Evolutionary conservation across 2,329 filamentous ascomycete species (phyloP).

Genomic region (Cladosporium cucumerinum): DNA sequence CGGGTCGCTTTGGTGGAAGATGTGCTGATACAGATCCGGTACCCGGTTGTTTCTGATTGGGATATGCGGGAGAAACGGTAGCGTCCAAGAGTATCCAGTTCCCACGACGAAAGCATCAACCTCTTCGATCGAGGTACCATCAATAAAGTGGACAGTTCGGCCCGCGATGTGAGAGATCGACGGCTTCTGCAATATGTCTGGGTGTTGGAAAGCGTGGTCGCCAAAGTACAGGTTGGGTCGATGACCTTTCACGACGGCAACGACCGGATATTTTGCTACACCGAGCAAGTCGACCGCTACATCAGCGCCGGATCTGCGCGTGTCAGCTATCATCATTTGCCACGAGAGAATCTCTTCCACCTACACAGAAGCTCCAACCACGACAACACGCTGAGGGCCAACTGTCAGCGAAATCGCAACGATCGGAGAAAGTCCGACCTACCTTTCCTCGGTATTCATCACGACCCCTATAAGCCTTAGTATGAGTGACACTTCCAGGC

Average conservation of each 20-base stretch:
- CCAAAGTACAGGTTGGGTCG: conserved; percentile 55
- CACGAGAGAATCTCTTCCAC: neutral
- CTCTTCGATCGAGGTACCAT: conserved; percentile 51
- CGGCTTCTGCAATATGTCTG: conserved; percentile 47
- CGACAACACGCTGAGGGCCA: conserved; percentile 49
- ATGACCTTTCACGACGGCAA: conserved; percentile 54
- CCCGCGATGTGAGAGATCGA: conserved; percentile 49
- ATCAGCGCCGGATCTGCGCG: conserved; percentile 54
- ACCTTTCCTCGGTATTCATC: neutral
- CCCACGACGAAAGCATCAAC: conserved; percentile 65
- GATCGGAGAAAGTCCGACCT: neutral
- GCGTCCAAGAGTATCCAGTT: conserved; percentile 63
- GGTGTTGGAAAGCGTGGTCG: conserved; percentile 59
- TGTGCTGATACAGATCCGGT: neutral
- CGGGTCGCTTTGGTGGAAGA: neutral
- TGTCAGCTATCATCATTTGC: neutral
- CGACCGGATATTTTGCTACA: conserved; percentile 47
- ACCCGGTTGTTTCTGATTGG: conserved; percentile 38
- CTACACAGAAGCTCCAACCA: conserved; percentile 60
- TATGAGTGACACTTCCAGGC: neutral
- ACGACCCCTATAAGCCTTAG: neutral
- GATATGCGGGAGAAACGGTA: conserved; percentile 58
- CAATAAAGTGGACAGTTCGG: conserved; percentile 54
- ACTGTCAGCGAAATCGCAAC: conserved; percentile 29
- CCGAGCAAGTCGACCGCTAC: conserved; percentile 54